Conservation (phyloP, 73 alveolate species). For the Paramecium biaurelia region DNA sequence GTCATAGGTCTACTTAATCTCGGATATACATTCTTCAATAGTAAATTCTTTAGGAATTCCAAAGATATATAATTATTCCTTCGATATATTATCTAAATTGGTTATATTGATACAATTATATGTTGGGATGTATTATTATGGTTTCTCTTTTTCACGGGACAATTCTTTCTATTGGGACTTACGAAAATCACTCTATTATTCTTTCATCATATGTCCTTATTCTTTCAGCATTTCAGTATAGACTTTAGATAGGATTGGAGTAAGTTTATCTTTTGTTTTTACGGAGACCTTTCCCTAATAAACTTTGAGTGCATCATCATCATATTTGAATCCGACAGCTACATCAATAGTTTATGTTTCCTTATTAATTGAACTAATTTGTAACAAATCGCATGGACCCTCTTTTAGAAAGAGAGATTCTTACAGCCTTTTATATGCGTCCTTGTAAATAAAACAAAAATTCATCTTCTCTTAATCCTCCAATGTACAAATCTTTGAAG, state of each 20-base stretch:
- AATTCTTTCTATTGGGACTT: not conserved
- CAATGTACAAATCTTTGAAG: slow-evolving; percentile 24
- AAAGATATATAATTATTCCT: not conserved
- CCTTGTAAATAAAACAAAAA: slow-evolving; percentile 2
- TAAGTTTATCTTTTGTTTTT: not conserved
- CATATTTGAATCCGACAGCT: slow-evolving; percentile 47
- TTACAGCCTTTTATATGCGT: not conserved
- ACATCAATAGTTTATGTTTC: slow-evolving; percentile 29
- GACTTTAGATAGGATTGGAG: not conserved
- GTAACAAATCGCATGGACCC: slow-evolving; percentile 42
- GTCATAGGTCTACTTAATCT: not conserved
- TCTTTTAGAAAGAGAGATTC: not conserved
- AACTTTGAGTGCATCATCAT: slow-evolving; percentile 27
- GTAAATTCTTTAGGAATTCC: slow-evolving; percentile 23
- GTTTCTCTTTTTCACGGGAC: not conserved
- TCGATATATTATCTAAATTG: slow-evolving; percentile 8
- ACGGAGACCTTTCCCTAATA: not conserved
- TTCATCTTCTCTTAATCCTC: slow-evolving; percentile 38
- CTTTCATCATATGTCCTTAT: not conserved
- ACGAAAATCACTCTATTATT: not conserved
- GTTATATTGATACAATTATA: not conserved
- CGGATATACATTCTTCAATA: not conserved
- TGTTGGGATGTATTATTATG: not conserved
- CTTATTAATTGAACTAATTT: not conserved
- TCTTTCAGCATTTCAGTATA: not conserved